Evolutionary conservation across 805 yeast genomes (phyloP).

Genomic region (Barnettozyma vustinii): DNA sequence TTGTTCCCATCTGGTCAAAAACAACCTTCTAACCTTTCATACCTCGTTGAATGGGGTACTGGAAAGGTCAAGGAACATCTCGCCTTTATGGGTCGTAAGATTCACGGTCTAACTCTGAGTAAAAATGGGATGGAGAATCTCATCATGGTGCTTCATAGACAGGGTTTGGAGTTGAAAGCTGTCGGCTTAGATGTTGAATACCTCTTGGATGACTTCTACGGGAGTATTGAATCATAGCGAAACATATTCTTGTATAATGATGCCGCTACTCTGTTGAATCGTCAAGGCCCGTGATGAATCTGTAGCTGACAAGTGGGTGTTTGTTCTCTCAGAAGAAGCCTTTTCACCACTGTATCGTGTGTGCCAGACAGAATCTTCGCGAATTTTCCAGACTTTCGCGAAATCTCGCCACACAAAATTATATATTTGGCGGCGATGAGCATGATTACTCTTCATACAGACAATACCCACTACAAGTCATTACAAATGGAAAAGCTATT

Average conservation of each 20-base stretch:
- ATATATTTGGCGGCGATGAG: not conserved
- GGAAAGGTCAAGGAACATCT: slow-evolving; percentile 58
- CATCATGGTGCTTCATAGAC: slow-evolving; percentile 47
- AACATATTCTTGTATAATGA: not conserved
- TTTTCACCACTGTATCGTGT: too few relatives aligned
- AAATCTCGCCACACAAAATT: not conserved
- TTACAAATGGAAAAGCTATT: slow-evolving; percentile 75
- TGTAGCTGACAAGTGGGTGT: too few relatives aligned
- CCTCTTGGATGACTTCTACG: slow-evolving; percentile 22
- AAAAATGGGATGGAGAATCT: slow-evolving; percentile 51
- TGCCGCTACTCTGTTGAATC: not conserved
- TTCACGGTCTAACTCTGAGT: slow-evolving; percentile 54
- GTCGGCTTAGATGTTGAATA: slow-evolving; percentile 66
- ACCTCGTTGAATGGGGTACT: slow-evolving; percentile 52
- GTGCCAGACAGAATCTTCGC: slow-evolving; percentile 1
- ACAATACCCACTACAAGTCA: not conserved
- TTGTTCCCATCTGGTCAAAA: slow-evolving; percentile 40
- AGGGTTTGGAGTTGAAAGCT: slow-evolving; percentile 53
- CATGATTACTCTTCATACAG: too few relatives aligned
- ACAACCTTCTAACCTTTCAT: slow-evolving; percentile 2
- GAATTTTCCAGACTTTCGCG: slow-evolving; percentile 4
- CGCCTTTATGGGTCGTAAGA: slow-evolving; percentile 55
- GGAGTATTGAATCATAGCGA: slow-evolving; percentile 15
- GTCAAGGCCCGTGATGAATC: too few relatives aligned
- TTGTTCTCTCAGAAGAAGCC: too few relatives aligned